Conservation (phyloP, 371 early-diverging fungal species). For the Rhizopus delemar region DNA sequence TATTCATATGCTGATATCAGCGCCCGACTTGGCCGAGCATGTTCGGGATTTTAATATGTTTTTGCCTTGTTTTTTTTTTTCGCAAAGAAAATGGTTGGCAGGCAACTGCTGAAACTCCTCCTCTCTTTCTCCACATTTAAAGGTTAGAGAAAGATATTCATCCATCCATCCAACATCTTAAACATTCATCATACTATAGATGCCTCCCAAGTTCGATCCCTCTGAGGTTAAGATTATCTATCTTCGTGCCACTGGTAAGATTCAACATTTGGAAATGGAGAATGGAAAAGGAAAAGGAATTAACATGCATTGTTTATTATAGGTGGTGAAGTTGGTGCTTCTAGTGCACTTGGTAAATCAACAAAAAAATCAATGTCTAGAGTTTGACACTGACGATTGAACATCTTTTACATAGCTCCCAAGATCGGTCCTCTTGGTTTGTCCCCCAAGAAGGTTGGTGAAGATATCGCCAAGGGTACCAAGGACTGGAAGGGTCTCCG, state of each 20-base stretch:
- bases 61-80: neutral
- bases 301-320: neutral
- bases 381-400: neutral
- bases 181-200: slow-evolving; percentile 19
- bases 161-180: slow-evolving; percentile 22
- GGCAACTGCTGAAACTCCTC: neutral
- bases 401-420: slow-evolving; percentile 54
- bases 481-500: slow-evolving; percentile 98
- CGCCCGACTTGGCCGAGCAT: neutral
- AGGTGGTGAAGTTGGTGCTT: slow-evolving; percentile 85
- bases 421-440: slow-evolving; percentile 99
- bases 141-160: slow-evolving; percentile 18
- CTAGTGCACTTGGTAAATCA: slow-evolving; percentile 82
- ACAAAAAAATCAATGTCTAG: neutral
- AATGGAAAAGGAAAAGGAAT: neutral
- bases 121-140: slow-evolving; percentile 33
- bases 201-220: slow-evolving; percentile 91
- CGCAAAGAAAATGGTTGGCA: neutral
- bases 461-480: slow-evolving; percentile 99
- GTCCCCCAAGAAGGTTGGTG: slow-evolving; percentile 99
- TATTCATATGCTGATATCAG: no score
- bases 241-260: slow-evolving; percentile 93
- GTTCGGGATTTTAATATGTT: neutral
- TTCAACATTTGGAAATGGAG: neutral
- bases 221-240: slow-evolving; percentile 88